Conservation (phyloP, 805 yeast species). For the Pichia manshurica region DNA sequence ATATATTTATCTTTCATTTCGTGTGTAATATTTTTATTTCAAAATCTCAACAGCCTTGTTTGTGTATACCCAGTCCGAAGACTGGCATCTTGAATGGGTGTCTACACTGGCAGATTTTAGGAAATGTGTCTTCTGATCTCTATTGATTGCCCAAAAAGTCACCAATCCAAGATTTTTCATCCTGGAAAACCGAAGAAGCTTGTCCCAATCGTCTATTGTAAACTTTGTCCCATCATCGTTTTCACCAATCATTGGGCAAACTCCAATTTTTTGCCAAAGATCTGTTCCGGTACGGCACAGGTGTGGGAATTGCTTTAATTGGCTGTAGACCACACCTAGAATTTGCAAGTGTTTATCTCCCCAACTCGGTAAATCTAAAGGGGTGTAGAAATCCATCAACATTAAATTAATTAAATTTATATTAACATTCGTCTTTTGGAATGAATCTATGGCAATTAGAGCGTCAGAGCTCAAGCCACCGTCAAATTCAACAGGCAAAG, state of each 20-base stretch:
- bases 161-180: slow-evolving; percentile 21
- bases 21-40: not conserved
- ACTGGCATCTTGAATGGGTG: slow-evolving; percentile 22
- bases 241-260: slow-evolving; percentile 32
- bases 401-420: slow-evolving; percentile 22
- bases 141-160: slow-evolving; percentile 30
- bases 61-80: slow-evolving; percentile 20
- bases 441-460: slow-evolving; percentile 14
- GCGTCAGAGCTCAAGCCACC: slow-evolving; percentile 21
- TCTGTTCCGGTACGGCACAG: not conserved
- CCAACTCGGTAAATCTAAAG: slow-evolving; percentile 22
- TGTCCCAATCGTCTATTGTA: slow-evolving; percentile 21
- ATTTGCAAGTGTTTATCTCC: slow-evolving; percentile 26
- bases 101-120: slow-evolving; percentile 11
- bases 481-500: slow-evolving; percentile 27
- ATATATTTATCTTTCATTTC: slow-evolving; percentile 1
- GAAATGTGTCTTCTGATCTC: slow-evolving; percentile 23
- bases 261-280: slow-evolving; percentile 24
- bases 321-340: slow-evolving; percentile 16
- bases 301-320: slow-evolving; percentile 10
- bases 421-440: slow-evolving; percentile 10
- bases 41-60: slow-evolving; percentile 9
- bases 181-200: slow-evolving; percentile 19
- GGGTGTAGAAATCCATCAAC: slow-evolving; percentile 31
- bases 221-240: slow-evolving; percentile 28